Evolutionary conservation across 805 yeast species (phyloP).

Genomic region (Candida montana): DNA sequence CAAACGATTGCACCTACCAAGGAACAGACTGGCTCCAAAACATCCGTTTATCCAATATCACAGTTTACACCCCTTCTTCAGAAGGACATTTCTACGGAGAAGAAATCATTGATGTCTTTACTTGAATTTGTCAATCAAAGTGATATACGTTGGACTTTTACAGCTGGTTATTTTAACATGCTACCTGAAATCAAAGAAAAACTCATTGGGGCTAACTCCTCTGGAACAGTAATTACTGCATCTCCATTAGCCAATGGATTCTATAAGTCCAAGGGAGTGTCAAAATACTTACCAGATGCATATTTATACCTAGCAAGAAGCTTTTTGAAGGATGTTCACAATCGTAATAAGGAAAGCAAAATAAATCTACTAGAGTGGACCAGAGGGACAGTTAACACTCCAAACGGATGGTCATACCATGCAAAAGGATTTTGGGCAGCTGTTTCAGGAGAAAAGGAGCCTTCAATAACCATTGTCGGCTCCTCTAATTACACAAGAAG

Average conservation of each 20-base stretch:
- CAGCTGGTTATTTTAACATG: slow-evolving; percentile 96
- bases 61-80: slow-evolving; percentile 81
- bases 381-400: slow-evolving; percentile 74
- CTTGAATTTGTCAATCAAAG: slow-evolving; percentile 53
- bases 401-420: slow-evolving; percentile 94
- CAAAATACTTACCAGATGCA: slow-evolving; percentile 80
- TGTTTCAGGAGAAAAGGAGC: slow-evolving; percentile 48
- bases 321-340: slow-evolving; percentile 52
- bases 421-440: slow-evolving; percentile 93
- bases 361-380: slow-evolving; percentile 79
- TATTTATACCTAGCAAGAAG: slow-evolving; percentile 69
- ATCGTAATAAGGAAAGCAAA: slow-evolving; percentile 33
- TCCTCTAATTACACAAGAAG: slow-evolving; percentile 91
- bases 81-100: slow-evolving; percentile 75
- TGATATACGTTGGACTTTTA: slow-evolving; percentile 69
- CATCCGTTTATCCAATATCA: slow-evolving; percentile 83
- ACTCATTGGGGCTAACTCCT: slow-evolving; percentile 52
- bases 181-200: slow-evolving; percentile 61
- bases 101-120: slow-evolving; percentile 58
- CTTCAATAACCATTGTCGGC: slow-evolving; percentile 79
- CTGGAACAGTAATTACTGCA: slow-evolving; percentile 79
- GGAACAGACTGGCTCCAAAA: slow-evolving; percentile 29
- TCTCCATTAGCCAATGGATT: slow-evolving; percentile 94
- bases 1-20: slow-evolving; percentile 9
- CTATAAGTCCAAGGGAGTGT: slow-evolving; percentile 76